phyloP scores from a whole-genome alignment of 148 eudicot species.

The Rhododendron molle region DNA sequence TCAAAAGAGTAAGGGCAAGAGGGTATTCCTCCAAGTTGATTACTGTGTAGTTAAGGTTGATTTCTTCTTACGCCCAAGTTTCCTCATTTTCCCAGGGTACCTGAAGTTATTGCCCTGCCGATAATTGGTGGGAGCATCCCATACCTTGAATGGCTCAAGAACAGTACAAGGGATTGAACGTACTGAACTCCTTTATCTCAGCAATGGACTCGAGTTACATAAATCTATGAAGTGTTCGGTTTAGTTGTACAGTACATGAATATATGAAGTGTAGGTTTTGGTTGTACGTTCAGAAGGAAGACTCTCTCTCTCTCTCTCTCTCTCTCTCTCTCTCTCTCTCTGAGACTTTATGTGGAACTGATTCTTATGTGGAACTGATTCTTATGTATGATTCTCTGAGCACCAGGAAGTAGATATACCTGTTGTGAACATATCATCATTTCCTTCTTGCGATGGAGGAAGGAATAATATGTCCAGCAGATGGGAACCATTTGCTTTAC shows the following conservation, averaged over 20 bases:
- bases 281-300: not conserved
- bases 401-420: not conserved
- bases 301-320: not conserved
- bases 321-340: constrained; percentile 6
- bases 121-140: constrained; percentile 71
- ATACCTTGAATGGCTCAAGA: constrained; percentile 89
- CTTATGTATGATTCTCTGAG: not conserved
- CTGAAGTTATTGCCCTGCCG: constrained; percentile 92
- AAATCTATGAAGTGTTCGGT: not conserved
- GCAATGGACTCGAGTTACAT: not conserved
- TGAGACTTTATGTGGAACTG: not conserved
- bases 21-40: not conserved
- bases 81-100: constrained; percentile 44
- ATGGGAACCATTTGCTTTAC: not conserved
- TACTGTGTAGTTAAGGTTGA: not conserved
- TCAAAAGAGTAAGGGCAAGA: too few relatives aligned
- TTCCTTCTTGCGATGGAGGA: not conserved
- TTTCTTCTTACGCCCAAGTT: not conserved
- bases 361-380: not conserved
- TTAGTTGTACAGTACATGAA: not conserved
- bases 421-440: not conserved
- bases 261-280: not conserved
- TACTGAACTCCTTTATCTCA: constrained; percentile 22
- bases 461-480: not conserved
- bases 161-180: constrained; percentile 71